These are phyloP conservation scores for Alternaria ventricosa DNA, from an alignment of 2,329 filamentous ascomycete genomes.

Conservation along the genomic window DNA sequence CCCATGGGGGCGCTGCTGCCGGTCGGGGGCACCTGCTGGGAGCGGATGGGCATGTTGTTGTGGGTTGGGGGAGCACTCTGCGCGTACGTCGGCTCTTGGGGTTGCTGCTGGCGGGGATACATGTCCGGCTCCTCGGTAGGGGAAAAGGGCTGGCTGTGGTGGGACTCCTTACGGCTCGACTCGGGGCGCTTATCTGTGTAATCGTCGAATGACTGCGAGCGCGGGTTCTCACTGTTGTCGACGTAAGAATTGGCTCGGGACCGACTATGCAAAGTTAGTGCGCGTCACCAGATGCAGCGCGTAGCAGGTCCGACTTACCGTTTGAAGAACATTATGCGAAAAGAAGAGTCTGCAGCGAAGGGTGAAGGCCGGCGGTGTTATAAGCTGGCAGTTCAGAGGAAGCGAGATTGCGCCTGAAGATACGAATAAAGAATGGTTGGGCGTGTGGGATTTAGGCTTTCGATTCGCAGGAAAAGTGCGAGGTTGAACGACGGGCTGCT, in stretches of 20 bases:
- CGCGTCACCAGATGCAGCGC: neutral
- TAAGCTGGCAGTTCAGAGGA: conserved; percentile 20
- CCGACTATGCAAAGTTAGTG: conserved; percentile 40
- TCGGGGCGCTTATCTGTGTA: conserved; percentile 50
- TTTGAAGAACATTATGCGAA: conserved; percentile 57
- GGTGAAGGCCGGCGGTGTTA: conserved; percentile 28
- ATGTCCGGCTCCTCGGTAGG: conserved; percentile 47
- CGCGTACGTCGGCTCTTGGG: conserved; percentile 46
- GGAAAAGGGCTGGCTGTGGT: conserved; percentile 37
- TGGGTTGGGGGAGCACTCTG: conserved; percentile 27
- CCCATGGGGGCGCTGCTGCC: conserved; percentile 29
- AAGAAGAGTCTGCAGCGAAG: conserved; percentile 24
- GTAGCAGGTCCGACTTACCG: conserved; percentile 2
- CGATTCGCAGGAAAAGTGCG: conserved; percentile 18
- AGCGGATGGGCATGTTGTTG: conserved; percentile 30
- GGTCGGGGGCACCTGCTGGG: conserved; percentile 32
- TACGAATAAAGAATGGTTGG: conserved; percentile 23
- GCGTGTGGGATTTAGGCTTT: conserved; percentile 9
- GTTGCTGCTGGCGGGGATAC: conserved; percentile 53
- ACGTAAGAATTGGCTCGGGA: conserved; percentile 57
- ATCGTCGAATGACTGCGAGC: conserved; percentile 50
- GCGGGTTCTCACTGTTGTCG: conserved; percentile 53
- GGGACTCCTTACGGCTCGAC: conserved; percentile 47
- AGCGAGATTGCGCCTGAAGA: conserved; percentile 24
- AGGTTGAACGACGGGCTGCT: conserved; percentile 17